These are phyloP conservation scores for Miamiensis avidus DNA, from an alignment of 169 alveolate species.

Conservation along the genomic window DNA sequence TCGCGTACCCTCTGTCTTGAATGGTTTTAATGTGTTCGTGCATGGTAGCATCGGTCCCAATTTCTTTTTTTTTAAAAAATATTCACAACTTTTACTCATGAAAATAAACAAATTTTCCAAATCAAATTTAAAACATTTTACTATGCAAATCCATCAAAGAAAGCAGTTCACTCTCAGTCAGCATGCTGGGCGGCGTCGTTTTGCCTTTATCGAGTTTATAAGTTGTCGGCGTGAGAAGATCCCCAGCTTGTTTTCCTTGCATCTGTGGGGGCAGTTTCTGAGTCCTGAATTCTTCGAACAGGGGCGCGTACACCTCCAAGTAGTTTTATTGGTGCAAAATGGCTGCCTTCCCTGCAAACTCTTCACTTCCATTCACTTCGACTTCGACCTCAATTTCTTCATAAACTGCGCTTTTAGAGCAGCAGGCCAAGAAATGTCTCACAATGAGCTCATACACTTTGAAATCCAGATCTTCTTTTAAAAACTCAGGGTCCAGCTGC, in stretches of 20 bases:
- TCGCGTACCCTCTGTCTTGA: constrained; percentile 91
- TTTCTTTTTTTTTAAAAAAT: constrained; percentile 84
- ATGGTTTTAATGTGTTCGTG: constrained; percentile 97
- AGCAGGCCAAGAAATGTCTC: constrained; percentile 89
- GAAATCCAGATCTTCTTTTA: constrained; percentile 40
- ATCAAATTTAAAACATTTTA: not conserved
- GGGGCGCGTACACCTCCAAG: constrained; percentile 77
- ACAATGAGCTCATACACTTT: constrained; percentile 85
- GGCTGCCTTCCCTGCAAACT: constrained; percentile 84
- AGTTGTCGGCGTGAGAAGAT: constrained; percentile 16
- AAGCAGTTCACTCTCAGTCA: constrained; percentile 95
- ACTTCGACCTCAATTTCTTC: constrained; percentile 73
- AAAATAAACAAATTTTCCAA: too few species aligned
- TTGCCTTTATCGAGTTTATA: constrained; percentile 2
- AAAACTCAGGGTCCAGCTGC: constrained; percentile 52
- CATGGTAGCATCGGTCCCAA: constrained; percentile 99
- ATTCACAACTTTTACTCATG: too few species aligned
- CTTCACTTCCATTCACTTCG: constrained; percentile 80
- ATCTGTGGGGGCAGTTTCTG: constrained; percentile 81
- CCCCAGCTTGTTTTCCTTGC: constrained; percentile 56
- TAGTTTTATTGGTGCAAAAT: constrained; percentile 78
- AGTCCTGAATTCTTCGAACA: constrained; percentile 72
- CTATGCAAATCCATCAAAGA: constrained; percentile 88
- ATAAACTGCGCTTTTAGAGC: constrained; percentile 89
- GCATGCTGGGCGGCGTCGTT: constrained; percentile 93